A percentile compares a stretch with the other conserved stretches of the same genome.
Evolutionary conservation across 2,329 filamentous ascomycete species (phyloP).

Genomic region (Fusarium algeriense): DNA sequence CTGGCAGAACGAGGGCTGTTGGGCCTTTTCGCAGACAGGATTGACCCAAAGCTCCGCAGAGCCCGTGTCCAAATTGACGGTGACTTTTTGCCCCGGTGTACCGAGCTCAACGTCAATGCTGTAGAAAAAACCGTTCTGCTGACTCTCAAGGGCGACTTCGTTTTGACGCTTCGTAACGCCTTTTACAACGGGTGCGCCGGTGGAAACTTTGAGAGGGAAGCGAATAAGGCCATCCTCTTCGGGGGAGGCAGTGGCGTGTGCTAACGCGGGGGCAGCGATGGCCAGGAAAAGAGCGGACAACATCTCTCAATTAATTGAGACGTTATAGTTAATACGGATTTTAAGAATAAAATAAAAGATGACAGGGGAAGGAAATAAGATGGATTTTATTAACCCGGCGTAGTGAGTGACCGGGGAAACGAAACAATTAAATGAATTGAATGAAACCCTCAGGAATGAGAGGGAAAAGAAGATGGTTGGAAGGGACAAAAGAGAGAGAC

Average conservation of each 20-base stretch:
- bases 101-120: constrained; percentile 55
- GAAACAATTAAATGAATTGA: constrained; percentile 11
- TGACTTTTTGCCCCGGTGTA: constrained; percentile 54
- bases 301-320: constrained; percentile 41
- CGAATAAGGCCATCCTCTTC: constrained; percentile 44
- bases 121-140: constrained; percentile 53
- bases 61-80: constrained; percentile 57
- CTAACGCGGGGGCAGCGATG: constrained; percentile 47
- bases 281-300: constrained; percentile 49
- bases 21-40: constrained; percentile 53
- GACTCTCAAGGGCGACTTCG: constrained; percentile 41
- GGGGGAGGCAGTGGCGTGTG: constrained; percentile 31
- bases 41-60: constrained; percentile 59
- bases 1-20: constrained; percentile 47
- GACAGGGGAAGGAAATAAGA: constrained; percentile 4
- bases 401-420: constrained; percentile 46
- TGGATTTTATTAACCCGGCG: constrained; percentile 36
- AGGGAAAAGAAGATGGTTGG: constrained; percentile 18
- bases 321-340: neutral
- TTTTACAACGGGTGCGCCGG: constrained; percentile 48
- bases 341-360: neutral
- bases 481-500: neutral
- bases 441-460: neutral
- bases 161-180: constrained; percentile 48
- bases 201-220: constrained; percentile 48